Evolutionary conservation across 2,329 filamentous ascomycete species (phyloP), one percentile per base, ranked within the genome.

Genomic region (Aschersonia sp.): DNA sequence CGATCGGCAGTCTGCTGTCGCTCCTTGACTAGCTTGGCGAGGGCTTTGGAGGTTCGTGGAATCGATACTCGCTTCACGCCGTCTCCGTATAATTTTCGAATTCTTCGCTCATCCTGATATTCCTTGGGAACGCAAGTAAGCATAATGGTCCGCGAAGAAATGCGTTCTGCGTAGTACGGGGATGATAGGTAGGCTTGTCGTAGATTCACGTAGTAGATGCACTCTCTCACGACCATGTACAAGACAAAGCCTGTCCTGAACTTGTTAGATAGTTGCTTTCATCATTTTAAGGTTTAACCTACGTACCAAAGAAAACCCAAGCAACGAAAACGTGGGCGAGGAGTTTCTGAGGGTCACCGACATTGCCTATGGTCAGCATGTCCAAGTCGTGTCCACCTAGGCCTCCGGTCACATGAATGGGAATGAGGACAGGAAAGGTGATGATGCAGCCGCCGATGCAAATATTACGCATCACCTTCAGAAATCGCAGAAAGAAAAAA

Each of bases 131-230:
- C 88, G 2, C 86, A 84, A 2, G 88, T 84, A 64, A 95, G 89
- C 9, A 98, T 78, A 1, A 97, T 85, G 1, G 89, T 96, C 47
- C 88, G 81, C 2, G 89, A 91, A 2, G 91, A 96, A 44, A 96
- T 80, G 49, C 89, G 85, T 58, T 82, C 84, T 47, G 88, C 77
- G 61, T 94, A 94, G 45, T 85, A 72, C 9, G 89, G 88, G 9
- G 88, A 89, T 48, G 94, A 77, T 41, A 94, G 78, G 66, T 94
- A 96, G 0, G 91, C 91, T 66, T 97, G 91, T 53, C 89, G 85
- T 46, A 97, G 68, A 59, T 94, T 94, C 70, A 96, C 84, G 65
- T 87, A 94, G 74, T 83, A 95, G 56, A 97, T 84, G 60, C 80
- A 82, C 65, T 97, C 91, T 50, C 91, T 78, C 48, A 89, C 84